Conservation (phyloP, 805 yeast species). For the Pichia ethanolica region DNA sequence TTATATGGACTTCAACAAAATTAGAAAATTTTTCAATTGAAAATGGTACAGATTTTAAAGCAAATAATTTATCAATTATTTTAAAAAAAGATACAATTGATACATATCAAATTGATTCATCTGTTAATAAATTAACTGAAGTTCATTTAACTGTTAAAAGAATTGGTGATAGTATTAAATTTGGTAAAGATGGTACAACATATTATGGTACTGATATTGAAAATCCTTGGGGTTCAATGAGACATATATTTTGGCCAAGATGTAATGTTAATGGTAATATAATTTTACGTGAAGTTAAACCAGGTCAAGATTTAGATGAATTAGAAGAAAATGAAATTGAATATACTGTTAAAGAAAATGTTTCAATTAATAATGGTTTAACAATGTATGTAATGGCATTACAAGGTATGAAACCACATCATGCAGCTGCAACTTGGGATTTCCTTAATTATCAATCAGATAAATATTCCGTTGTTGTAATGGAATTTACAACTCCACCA, state of each 20-base stretch:
- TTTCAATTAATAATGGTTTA: conserved; percentile 32
- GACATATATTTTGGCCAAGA: conserved; percentile 96
- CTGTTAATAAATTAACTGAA: conserved; percentile 58
- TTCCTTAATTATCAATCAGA: conserved; percentile 82
- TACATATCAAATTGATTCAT: conserved; percentile 48
- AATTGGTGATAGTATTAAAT: conserved; percentile 73
- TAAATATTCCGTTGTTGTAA: conserved; percentile 65
- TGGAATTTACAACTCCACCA: conserved; percentile 94
- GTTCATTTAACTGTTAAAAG: conserved; percentile 62
- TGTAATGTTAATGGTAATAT: conserved; percentile 63
- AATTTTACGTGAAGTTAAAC: conserved; percentile 30
- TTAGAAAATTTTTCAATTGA: conserved; percentile 68
- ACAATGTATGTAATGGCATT: conserved; percentile 92
- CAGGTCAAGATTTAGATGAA: conserved; percentile 14
- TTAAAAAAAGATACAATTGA: conserved; percentile 39
- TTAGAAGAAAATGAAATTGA: conserved; percentile 11
- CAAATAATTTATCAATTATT: conserved; percentile 62
- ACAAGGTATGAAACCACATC: conserved; percentile 99
- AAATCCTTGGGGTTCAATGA: conserved; percentile 96
- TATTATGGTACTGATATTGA: conserved; percentile 75
- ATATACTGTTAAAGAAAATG: conserved; percentile 2
- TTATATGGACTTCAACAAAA: conserved; percentile 87
- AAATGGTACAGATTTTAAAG: conserved; percentile 67
- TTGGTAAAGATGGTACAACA: conserved; percentile 83
- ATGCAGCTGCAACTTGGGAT: conserved; percentile 97